Evolutionary conservation across 495 filamentous ascomycete species (phyloP), one percentile per base, ranked within the genome.

Genomic region (Aspergillus bertholletiae): DNA sequence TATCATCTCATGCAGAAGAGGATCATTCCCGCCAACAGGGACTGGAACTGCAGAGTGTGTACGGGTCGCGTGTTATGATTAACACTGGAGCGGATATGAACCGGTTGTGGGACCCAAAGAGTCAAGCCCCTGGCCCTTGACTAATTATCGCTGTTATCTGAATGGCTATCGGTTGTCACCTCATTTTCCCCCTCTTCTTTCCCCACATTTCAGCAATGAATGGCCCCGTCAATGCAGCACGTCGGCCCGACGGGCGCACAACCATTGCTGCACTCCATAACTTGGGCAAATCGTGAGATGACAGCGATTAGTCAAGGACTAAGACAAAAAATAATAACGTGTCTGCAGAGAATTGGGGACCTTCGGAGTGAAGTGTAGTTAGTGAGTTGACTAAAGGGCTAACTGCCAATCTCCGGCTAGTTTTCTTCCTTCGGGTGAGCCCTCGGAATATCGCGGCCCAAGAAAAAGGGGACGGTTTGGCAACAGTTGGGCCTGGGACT

Each of bases 361-460:
- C 39, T 18, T 43, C 3, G 7, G 39, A 22, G 39, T 21, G 26
- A 4, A 28, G 26, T 28, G n/a, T 28, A 4, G 26, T 28, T 4
- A 28, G 26, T 4, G 26, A 28, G 5, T 8, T 28, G 4, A 8
- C 26, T 28, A 4, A 28, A 28, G n/a, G n/a, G n/a, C n/a, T n/a
- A n/a, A 17, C 18, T 22, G 1, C n/a, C 9, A 43, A 20, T 22
- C 22, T 32, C 45, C 45, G 45, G 45, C 32, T 47, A 18, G 28
- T 47, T 30, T 47, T 47, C 39, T 47, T 47, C 39, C 12, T 22
- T 20, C 39, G 39, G 39, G 22, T 48, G 7, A 32, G n/a, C 27
- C 12, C 17, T 51, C 49, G 49, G 49, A 35, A 51, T 41, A 18
- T 7, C 23, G 34, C 49, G 49, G 49, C 49, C 3, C 22, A n/a